phyloP scores from a whole-genome alignment of 352 stramenopile species.

The Pythium coloratum region DNA sequence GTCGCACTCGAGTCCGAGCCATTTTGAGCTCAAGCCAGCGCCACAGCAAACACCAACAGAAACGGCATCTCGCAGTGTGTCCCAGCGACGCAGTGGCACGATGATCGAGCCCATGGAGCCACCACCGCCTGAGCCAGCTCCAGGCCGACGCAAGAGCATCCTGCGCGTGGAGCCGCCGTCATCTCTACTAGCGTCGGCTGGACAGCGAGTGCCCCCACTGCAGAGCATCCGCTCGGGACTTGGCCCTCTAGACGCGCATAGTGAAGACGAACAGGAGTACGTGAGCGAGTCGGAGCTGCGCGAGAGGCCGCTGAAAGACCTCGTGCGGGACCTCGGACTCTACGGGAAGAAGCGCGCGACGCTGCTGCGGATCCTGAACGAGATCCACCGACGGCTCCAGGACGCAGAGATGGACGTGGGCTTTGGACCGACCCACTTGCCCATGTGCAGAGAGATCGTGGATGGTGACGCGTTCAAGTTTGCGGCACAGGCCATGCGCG shows the following conservation, averaged over 20 bases:
- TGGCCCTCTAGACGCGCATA: not conserved
- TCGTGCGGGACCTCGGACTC: slow-evolving; percentile 38
- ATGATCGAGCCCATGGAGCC: slow-evolving; percentile 1
- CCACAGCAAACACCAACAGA: not conserved
- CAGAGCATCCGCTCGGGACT: slow-evolving; percentile 1
- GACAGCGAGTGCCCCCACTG: not conserved
- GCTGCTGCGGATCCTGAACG: slow-evolving; percentile 37
- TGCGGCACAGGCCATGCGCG: slow-evolving; percentile 46
- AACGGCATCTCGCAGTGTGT: not conserved
- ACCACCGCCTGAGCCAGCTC: not conserved
- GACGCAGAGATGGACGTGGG: slow-evolving; percentile 24
- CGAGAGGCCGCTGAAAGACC: slow-evolving; percentile 13
- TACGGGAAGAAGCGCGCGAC: slow-evolving; percentile 40
- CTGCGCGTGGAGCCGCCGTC: not conserved
- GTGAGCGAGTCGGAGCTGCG: slow-evolving; percentile 14
- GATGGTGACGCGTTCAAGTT: slow-evolving; percentile 40
- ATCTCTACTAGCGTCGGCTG: not conserved
- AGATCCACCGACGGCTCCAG: slow-evolving; percentile 41
- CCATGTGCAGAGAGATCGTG: slow-evolving; percentile 43
- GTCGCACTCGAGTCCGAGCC: slow-evolving; percentile 6
- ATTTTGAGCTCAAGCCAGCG: slow-evolving; percentile 25
- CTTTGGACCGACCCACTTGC: slow-evolving; percentile 17
- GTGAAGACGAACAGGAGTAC: slow-evolving; percentile 25
- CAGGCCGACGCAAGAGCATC: not conserved
- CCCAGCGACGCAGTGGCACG: not conserved